Conservation (phyloP, 768 basidiomycete genomes). For the Cystobasidium tubakii region DNA sequence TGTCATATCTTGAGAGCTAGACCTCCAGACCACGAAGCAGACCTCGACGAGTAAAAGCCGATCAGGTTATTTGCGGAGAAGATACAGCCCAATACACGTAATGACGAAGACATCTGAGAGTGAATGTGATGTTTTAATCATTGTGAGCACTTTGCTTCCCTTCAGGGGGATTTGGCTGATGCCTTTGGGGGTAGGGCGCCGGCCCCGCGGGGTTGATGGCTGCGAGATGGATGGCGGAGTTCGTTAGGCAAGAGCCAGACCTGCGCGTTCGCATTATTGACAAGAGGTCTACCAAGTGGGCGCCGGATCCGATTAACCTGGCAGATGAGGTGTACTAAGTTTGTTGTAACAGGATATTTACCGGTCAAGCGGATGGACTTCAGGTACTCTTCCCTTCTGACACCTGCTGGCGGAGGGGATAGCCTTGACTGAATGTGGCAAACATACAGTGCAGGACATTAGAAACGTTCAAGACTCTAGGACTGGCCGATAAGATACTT, state of each 20-base stretch:
- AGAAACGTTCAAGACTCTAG: conserved; percentile 45
- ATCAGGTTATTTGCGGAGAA: not conserved
- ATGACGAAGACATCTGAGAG: conserved; percentile 14
- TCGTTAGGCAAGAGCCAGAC: conserved; percentile 26
- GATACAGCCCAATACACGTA: not conserved
- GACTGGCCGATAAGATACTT: conserved; percentile 43
- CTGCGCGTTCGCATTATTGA: conserved; percentile 42
- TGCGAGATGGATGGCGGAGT: conserved; percentile 37
- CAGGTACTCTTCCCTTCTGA: not conserved
- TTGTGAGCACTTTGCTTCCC: not conserved
- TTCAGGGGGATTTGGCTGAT: not conserved
- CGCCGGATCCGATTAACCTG: too few species aligned
- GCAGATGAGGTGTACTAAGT: not conserved
- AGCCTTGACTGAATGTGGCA: not conserved
- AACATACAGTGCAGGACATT: conserved; percentile 41
- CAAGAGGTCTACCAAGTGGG: conserved; percentile 44
- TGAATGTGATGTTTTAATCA: conserved; percentile 37
- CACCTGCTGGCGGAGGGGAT: not conserved
- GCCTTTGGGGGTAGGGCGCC: conserved; percentile 5
- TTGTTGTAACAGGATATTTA: not conserved
- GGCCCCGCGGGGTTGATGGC: conserved; percentile 38
- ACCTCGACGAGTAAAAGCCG: not conserved
- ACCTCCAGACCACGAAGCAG: too few species aligned
- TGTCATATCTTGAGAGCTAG: too few species aligned
- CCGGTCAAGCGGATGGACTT: conserved; percentile 46